Evolutionary conservation across 441 rosid species (phyloP), one percentile per base, ranked within the genome.

Genomic region (Corymbia calophylla): DNA sequence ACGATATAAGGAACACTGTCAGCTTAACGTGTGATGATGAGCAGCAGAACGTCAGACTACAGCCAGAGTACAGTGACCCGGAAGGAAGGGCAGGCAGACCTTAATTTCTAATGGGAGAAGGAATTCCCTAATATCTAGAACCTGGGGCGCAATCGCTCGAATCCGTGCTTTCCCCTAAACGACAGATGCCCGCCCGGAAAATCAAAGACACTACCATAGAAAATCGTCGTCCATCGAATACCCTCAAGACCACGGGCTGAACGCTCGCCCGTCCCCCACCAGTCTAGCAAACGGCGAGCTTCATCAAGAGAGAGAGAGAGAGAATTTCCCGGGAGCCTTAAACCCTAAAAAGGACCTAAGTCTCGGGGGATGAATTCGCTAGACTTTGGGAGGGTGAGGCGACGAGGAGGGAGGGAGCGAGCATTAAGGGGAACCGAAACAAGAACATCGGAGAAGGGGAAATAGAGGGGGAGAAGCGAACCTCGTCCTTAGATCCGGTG

Each of bases 401-500:
- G 44, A 39, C 6, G 44, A 5, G 51, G 23, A 68, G 32, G 31
- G 54, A 49, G 54, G 13, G 35, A 85, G 62, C 48, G 66, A 53
- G 87, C 87, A 86, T 55, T 44, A 35, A 86, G 68, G 88, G 39
- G 87, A 85, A 86, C 55, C 5, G 77, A 51, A 39, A 54, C 64
- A 13, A 7, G 80, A 53, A 32, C 53, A 56, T 27, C n/a, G 21
- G 25, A 44, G 47, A 19, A 86, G 68, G 18, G n/a, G 53, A 80
- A 55, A 31, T n/a, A 12, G 51, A 53, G 77, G 53, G 64, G 64
- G 10, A 29, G 89, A 13, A 88, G 89, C 94, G 49, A 53, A 98
- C 99, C 99, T 98, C 99, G 77, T 98, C 99, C 87, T 98, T 98
- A 94, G 99, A 98, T 98, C 99, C 99, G 91, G 99, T 98, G 91